phyloP scores from a whole-genome alignment of 192 early-diverging fungal genomes.

The Linnemannia hyalina region DNA sequence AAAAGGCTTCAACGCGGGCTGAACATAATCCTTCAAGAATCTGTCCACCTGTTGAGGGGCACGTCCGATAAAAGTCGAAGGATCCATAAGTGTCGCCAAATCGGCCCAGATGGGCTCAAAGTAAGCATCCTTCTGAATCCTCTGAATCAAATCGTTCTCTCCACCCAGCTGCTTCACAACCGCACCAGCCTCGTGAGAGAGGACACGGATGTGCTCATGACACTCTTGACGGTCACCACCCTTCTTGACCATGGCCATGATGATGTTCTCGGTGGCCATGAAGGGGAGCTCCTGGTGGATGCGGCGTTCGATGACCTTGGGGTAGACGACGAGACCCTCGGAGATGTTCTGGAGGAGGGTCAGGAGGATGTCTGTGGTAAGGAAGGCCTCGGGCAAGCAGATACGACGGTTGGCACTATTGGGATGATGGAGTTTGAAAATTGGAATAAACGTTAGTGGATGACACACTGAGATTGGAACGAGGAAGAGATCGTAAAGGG shows the following conservation, averaged over 20 bases:
- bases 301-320: constrained; percentile 90
- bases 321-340: constrained; percentile 97
- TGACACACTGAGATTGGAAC: neutral
- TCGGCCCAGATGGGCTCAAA: constrained; percentile 89
- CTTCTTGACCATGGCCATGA: constrained; percentile 98
- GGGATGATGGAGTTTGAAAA: constrained; percentile 6
- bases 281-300: constrained; percentile 97
- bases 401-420: constrained; percentile 93
- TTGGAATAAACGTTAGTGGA: constrained; percentile 5
- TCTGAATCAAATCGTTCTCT: constrained; percentile 96
- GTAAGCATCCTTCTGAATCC: constrained; percentile 85
- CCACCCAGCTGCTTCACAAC: constrained; percentile 93
- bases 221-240: constrained; percentile 96
- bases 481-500: neutral
- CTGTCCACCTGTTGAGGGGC: constrained; percentile 93
- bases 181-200: constrained; percentile 91
- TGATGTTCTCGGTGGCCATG: constrained; percentile 99
- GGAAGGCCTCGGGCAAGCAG: constrained; percentile 95
- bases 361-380: constrained; percentile 97
- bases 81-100: constrained; percentile 84
- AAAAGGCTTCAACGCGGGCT: constrained; percentile 86
- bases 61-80: constrained; percentile 93
- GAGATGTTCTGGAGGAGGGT: constrained; percentile 96
- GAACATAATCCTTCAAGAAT: constrained; percentile 87
- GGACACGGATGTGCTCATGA: constrained; percentile 97